A percentile compares a stretch with the other conserved stretches of the same genome.
phyloP scores from a whole-genome alignment of 192 early-diverging fungal species.

The Umbelopsis sp. region DNA sequence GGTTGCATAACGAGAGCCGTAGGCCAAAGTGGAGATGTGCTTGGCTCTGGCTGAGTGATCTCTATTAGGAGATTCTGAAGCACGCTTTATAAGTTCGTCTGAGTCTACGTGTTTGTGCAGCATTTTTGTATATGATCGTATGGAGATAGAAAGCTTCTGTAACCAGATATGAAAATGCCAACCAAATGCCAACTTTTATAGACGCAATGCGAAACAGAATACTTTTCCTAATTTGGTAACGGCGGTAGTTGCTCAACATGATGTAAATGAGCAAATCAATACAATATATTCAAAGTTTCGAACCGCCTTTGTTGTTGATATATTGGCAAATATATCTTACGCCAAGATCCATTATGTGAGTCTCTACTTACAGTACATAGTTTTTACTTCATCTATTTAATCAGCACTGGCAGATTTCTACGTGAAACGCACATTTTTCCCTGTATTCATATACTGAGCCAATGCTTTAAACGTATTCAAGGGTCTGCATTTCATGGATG shows the following conservation, averaged over 20 bases:
- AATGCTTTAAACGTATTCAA: too few species aligned
- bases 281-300: background rate
- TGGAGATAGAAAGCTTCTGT: background rate
- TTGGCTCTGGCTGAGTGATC: background rate
- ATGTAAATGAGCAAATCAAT: background rate
- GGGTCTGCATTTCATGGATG: too few species aligned
- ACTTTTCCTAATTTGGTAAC: background rate
- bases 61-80: background rate
- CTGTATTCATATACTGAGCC: too few species aligned
- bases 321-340: background rate
- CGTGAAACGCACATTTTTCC: too few species aligned
- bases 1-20: slow-evolving; percentile 48
- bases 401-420: too few species aligned
- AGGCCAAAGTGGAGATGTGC: slow-evolving; percentile 35
- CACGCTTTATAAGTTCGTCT: slow-evolving; percentile 26
- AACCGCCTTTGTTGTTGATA: background rate
- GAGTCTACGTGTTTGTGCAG: slow-evolving; percentile 42
- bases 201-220: background rate
- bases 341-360: too few species aligned
- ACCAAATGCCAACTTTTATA: background rate
- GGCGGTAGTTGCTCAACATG: background rate
- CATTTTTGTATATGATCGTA: background rate
- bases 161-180: background rate
- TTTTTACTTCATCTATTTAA: too few species aligned
- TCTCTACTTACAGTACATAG: too few species aligned